Evolutionary conservation across 371 early-diverging fungal genomes (phyloP).

Genomic region (Chytridium lagenaria): DNA sequence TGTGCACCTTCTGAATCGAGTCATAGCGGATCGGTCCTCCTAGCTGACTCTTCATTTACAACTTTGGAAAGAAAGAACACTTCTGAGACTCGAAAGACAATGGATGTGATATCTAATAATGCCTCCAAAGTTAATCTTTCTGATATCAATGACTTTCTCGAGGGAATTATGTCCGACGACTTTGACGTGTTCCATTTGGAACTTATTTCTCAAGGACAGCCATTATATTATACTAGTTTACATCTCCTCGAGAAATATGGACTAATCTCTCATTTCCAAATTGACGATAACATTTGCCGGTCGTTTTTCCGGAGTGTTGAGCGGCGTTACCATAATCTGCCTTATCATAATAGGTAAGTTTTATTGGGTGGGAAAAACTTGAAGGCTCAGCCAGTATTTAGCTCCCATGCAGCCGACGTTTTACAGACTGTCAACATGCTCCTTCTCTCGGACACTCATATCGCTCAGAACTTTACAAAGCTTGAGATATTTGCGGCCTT

Average conservation of each 20-base stretch:
- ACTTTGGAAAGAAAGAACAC: neutral
- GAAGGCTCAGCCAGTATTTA: conserved; percentile 15
- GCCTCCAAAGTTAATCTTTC: conserved; percentile 29
- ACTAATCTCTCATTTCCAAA: conserved; percentile 45
- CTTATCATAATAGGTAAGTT: conserved; percentile 57
- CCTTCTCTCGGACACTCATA: conserved; percentile 43
- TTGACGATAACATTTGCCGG: conserved; percentile 39
- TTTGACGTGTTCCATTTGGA: conserved; percentile 58
- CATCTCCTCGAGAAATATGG: conserved; percentile 51
- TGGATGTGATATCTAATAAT: neutral
- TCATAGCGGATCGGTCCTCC: neutral
- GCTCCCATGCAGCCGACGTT: conserved; percentile 61
- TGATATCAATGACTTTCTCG: conserved; percentile 42
- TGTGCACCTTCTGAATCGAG: neutral
- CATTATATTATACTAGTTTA: conserved; percentile 51
- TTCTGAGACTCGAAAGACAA: neutral
- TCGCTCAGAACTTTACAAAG: conserved; percentile 50
- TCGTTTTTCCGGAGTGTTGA: conserved; percentile 49
- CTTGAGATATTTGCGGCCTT: conserved; percentile 54
- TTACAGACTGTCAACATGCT: conserved; percentile 56
- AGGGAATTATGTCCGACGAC: conserved; percentile 38
- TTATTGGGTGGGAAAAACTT: neutral
- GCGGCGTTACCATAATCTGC: conserved; percentile 46
- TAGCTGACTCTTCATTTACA: neutral
- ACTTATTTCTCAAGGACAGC: conserved; percentile 48